These are phyloP conservation scores for Tylopilus sp. DNA, from an alignment of 768 basidiomycete genomes.

Conservation along the genomic window DNA sequence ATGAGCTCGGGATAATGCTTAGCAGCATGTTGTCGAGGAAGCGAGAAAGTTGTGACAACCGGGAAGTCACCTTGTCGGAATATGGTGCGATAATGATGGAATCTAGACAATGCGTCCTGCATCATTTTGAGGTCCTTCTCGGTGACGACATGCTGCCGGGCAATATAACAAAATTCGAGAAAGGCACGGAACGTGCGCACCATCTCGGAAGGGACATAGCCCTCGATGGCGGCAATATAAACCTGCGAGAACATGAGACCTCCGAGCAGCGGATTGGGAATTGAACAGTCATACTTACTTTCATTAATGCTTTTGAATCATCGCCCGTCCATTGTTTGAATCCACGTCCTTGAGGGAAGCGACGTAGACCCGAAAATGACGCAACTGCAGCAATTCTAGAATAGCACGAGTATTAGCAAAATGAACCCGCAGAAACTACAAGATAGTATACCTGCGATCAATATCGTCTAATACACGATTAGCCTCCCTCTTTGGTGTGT, in stretches of 20 bases:
- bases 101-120: background rate
- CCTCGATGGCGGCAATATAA: background rate
- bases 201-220: background rate
- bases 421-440: too few relatives aligned
- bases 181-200: background rate
- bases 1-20: background rate
- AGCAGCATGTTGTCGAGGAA: background rate
- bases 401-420: background rate
- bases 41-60: background rate
- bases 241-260: background rate
- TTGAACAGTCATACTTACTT: background rate
- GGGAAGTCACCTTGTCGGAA: background rate
- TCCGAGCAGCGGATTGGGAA: fast-evolving
- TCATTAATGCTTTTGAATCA: background rate
- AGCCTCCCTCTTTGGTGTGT: background rate
- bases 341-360: background rate
- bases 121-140: background rate
- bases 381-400: background rate
- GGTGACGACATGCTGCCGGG: background rate
- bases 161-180: background rate
- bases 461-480: background rate
- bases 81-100: background rate
- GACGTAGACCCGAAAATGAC: background rate
- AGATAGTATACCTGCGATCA: background rate
- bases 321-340: background rate